Base-by-base conservation (phyloP, 2,329 filamentous ascomycete genomes). In the Xylaria digitata region DNA sequence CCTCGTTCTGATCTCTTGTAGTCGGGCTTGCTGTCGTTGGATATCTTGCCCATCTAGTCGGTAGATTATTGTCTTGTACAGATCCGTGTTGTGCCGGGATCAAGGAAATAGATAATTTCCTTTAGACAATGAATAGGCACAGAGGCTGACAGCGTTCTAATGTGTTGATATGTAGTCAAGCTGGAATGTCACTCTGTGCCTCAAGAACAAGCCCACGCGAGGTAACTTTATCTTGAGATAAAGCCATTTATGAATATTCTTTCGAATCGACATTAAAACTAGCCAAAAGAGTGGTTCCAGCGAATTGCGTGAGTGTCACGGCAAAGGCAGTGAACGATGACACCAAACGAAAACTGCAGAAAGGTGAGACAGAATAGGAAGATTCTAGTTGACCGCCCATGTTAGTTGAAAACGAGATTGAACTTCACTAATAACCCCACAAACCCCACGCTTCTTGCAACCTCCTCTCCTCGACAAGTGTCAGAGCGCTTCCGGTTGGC, bases 361-460 rank as follows among this genome's bases (percentile, higher is more conserved):
- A 62, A 55, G 15, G 42, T 52, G 46, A 59, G 50, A 52, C 42
- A 45, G 42, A 34, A 23, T 43, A 52, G 23, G 42, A 54, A 59
- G 37, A 53, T 54, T 62, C 34, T 49, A 34, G 13, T 58, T 32
- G 42, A 59, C 30, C 26, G 21, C 50, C 26, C 50, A 21, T 58
- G 37, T 45, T 45, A 7, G 45, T 55, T 13, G 19, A 43, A 54
- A 56, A 55, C 23, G 45, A 64, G 42, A 21, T 50, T 55, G 57
- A 55, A 52, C 50, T 56, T 57, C 48, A 60, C 61, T 46, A 65
- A 64, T 60, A 63, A 73, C 72, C 71, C 72, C 72, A 72, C 72
- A 70, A 74, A 66, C 73, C 72, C 72, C 71, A 74, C 72, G 72
- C 68, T 67, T 68, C 50, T 67, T 68, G 48, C 59, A 61, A 65